Evolutionary conservation across 2,329 filamentous ascomycete species (phyloP), one percentile per base, ranked within the genome.

Genomic region (Colletotrichum sp.): DNA sequence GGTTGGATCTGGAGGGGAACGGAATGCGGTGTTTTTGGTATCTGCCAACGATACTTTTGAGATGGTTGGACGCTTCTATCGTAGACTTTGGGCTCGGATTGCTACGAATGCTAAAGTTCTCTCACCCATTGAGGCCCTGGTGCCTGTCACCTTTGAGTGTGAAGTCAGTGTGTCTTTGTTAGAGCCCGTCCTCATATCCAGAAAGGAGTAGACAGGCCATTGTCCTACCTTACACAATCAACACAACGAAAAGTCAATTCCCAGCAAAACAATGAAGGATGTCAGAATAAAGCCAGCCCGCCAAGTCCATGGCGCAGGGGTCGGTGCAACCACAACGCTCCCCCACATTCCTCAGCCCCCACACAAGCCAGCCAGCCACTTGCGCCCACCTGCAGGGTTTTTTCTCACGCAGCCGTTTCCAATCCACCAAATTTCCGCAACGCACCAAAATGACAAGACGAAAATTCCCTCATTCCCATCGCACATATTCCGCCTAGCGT

Each of bases 91-190:
- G 39, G 5, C 19, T n/a, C 39, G 39, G 39, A 44, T 44, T 44
- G 39, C 39, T 44, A 44, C 39, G 39, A 44, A 44, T 44, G 39
- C 39, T 44, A n/a, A n/a, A n/a, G 39, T 44, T n/a, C 19, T 44
- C 39, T 11, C 39, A 44, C 39, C 19, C 5, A n/a, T n/a, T 3
- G 19, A n/a, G 39, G 39, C 19, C 39, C 39, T 44, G 0, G 5
- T n/a, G 39, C 8, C 8, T 3, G 16, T 3, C 16, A 0, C 19
- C 0, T 0, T 44, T 44, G 39, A n/a, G 0, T n/a, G 39, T 44
- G 19, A 44, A 3, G 39, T 44, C 16, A 44, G 19, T n/a, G 39
- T 44, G 39, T 11, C 39, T 44, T 44, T 44, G 5, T 44, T 2
- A 44, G 36, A n/a, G 5, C 19, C 39, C 2, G 16, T 44, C 16